A percentile compares a stretch with the other conserved stretches of the same genome.
Conservation (phyloP, 805 yeast species). For the Wickerhamiella musiphila region DNA sequence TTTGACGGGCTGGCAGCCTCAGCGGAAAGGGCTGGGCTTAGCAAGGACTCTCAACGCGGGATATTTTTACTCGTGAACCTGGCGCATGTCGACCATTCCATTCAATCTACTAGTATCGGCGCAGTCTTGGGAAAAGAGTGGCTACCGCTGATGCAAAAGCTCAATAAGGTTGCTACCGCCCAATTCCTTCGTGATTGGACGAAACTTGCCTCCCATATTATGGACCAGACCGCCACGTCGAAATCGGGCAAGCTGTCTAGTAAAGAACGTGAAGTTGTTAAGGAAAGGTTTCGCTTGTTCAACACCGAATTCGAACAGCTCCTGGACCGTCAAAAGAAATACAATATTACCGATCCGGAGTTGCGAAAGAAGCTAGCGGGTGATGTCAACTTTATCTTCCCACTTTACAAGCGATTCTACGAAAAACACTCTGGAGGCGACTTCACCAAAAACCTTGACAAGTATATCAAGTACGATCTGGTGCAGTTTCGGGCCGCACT, state of each 20-base stretch:
- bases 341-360: constrained; percentile 46
- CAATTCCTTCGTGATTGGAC: constrained; percentile 62
- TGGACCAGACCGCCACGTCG: constrained; percentile 51
- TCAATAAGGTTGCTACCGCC: constrained; percentile 32
- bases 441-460: constrained; percentile 50
- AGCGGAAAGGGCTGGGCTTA: constrained; percentile 30
- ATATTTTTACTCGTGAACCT: constrained; percentile 26
- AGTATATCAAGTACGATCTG: constrained; percentile 46
- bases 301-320: constrained; percentile 72
- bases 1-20: constrained; percentile 39
- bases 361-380: constrained; percentile 45
- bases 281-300: constrained; percentile 70
- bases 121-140: constrained; percentile 46
- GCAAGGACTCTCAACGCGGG: constrained; percentile 17
- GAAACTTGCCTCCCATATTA: constrained; percentile 50
- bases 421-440: constrained; percentile 58
- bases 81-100: constrained; percentile 12
- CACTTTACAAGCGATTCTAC: constrained; percentile 71
- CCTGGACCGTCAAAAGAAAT: constrained; percentile 44
- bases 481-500: constrained; percentile 25
- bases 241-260: constrained; percentile 22
- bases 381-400: constrained; percentile 56
- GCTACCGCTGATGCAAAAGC: constrained; percentile 48
- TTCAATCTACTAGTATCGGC: constrained; percentile 25
- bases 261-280: constrained; percentile 67